These are phyloP conservation scores for Colletotrichum chrysophilum DNA, from an alignment of 2,329 filamentous ascomycete species.

Conservation along the genomic window DNA sequence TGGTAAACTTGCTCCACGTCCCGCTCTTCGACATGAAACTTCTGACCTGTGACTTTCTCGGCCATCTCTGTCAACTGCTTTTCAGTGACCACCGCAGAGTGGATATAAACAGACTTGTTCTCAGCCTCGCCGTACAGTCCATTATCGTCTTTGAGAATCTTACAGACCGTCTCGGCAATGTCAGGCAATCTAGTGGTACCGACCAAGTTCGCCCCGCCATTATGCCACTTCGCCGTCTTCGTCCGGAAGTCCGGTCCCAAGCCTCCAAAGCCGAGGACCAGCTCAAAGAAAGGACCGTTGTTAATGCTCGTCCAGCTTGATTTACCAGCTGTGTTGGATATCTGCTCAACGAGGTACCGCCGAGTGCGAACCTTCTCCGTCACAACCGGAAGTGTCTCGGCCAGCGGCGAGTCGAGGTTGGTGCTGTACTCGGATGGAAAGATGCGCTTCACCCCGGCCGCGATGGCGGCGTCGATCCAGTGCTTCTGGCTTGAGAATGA, in stretches of 20 bases:
- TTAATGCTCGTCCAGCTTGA: constrained; percentile 39
- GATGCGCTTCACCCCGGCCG: constrained; percentile 58
- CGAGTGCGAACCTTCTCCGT: constrained; percentile 23
- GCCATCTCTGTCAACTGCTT: constrained; percentile 48
- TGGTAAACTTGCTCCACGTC: neutral
- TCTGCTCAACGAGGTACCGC: neutral
- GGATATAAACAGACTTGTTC: constrained; percentile 59
- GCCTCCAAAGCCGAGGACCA: neutral
- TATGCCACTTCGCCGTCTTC: constrained; percentile 46
- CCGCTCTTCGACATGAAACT: neutral
- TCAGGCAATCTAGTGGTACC: constrained; percentile 49
- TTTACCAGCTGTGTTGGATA: constrained; percentile 13
- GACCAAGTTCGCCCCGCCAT: constrained; percentile 51
- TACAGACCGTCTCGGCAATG: constrained; percentile 52
- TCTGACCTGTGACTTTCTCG: constrained; percentile 21
- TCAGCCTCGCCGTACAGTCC: constrained; percentile 48
- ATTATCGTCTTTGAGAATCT: constrained; percentile 37
- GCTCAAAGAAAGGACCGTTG: constrained; percentile 46
- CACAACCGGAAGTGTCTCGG: constrained; percentile 24
- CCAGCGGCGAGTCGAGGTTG: constrained; percentile 28
- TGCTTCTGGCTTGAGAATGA: constrained; percentile 47
- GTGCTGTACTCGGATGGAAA: constrained; percentile 56
- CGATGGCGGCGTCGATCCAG: constrained; percentile 56
- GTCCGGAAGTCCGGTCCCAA: constrained; percentile 20
- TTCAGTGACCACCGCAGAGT: constrained; percentile 54